Base-by-base conservation (phyloP, 2,329 filamentous ascomycete species). In the Phialocephala subalpina region DNA sequence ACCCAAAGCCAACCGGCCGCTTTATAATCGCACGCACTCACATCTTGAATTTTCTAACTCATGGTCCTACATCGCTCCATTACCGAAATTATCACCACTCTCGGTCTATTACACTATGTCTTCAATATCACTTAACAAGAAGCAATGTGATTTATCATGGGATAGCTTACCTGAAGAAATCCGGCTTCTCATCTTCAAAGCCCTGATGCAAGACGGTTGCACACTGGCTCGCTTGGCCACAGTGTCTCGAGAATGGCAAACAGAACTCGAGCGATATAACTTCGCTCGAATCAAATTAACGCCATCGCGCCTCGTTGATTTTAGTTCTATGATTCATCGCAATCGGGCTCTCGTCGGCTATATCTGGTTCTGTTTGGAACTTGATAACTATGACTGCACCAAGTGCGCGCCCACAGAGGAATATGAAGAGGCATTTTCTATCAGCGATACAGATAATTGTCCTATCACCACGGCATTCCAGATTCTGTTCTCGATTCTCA, bases 401-500 rank as follows among this genome's bases (percentile, higher is more conserved):
- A 25, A 62, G 58, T 70, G 68, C 62, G 52, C 42, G 45, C 36
- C 61, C 58, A 18, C 45, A 58, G 49, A 63, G n/a, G n/a, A n/a
- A n/a, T n/a, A n/a, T 65, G 22, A 2, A 65, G 59, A 69, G 76
- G 75, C 14, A 22, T 67, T 64, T 66, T 66, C 66, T 56, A 52
- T 76, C 64, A 68, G 67, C 66, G 27, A 70, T 52, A 60, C 60
- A 40, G 72, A 76, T 33, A 75, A 77, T 53, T 25, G 60, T 38
- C 57, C 74, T 27, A 77, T 78, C 56, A 62, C 65, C 45, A 66
- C 71, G 40, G 76, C 73, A 64, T 75, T 79, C 62, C 61, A 74
- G 67, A 69, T 66, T 61, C 63, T 80, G 36, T 76, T 80, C 58
- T 70, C 66, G 56, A 66, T 64, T 61, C 76, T 79, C 22, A 76